A percentile compares a stretch with the other conserved stretches of the same genome.
Evolutionary conservation across 164 flowering plant species (phyloP).

Genomic region (Liriodendron chinense): DNA sequence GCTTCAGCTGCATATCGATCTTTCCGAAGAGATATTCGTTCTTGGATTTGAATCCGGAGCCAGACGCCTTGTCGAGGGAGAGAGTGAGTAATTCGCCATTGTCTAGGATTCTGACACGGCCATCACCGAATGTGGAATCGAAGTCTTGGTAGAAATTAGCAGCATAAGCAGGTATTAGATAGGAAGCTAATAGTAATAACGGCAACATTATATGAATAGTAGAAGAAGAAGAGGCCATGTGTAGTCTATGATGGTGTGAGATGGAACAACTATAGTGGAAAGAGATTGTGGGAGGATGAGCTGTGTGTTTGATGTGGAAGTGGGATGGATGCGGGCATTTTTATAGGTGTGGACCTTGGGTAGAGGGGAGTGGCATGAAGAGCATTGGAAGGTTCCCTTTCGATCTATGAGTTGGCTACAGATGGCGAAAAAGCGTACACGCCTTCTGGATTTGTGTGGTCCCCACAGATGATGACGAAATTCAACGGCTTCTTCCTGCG

Average conservation of each 20-base stretch:
- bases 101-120: slow-evolving; percentile 18
- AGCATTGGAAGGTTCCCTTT: too few species aligned
- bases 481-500: too few species aligned
- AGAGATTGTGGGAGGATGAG: neutral
- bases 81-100: slow-evolving; percentile 30
- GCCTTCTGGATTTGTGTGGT: too few species aligned
- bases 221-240: neutral
- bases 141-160: slow-evolving; percentile 24
- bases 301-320: neutral
- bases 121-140: slow-evolving; percentile 26
- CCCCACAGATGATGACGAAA: too few species aligned
- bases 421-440: too few species aligned
- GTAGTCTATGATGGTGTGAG: neutral
- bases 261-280: neutral
- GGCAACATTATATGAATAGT: neutral
- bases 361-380: too few species aligned
- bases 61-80: slow-evolving; percentile 30
- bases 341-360: too few species aligned
- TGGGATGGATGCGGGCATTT: neutral
- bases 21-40: slow-evolving; percentile 25
- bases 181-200: neutral
- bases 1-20: slow-evolving; percentile 34
- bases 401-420: too few species aligned
- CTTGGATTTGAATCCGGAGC: slow-evolving; percentile 37
- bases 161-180: neutral